Base-by-base conservation (phyloP, 805 yeast species). In the Candida adriatica region DNA sequence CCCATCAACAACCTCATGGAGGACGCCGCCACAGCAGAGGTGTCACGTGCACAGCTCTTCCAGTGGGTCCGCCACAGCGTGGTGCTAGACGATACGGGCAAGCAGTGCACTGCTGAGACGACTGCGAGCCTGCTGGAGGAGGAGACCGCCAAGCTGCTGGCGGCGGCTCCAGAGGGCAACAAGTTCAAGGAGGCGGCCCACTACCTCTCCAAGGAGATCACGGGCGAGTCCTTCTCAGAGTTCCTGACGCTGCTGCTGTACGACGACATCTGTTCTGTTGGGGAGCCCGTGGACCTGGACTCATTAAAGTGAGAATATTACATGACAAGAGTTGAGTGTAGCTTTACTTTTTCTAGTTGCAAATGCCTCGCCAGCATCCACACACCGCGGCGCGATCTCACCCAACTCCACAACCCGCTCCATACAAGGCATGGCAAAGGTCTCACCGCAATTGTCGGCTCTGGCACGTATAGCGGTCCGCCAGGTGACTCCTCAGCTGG, bases 1-100 rank as follows among this genome's bases (percentile, higher is more conserved):
- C 90, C 94, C 44, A 82, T 82, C 56, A 81, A 82, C 64, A 73
- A 75, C 56, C 66, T 82, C 58, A 82, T 82, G 94, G 94, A 82
- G 60, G 94, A 82, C 58, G 94, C 94, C 18, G 92, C 92, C 20
- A 82, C 94, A 30, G 90, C 92, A 24, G 94, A 82, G 59, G 94
- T 82, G 24, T 78, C 88, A 22, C 72, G 92, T 62, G 70, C 86
- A 39, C 90, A 81, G 60, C 65, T 82, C 45, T 78, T 78, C 68
- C 86, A 84, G 54, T 82, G 94, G 94, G 82, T 77, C 9, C 79
- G 76, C 38, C 87, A 82, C 53, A 72, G 70, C 20, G 79, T 75
- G 31, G 61, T 53, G 27, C 47, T 72, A 44, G 66, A 71, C 34
- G 86, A 80, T 49, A 63, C 74, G 9, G 78, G 79, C 27, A 68